Percentiles rank a stretch among this genome's conserved stretches.
Conservation (phyloP, 2,329 filamentous ascomycete species). For the Trichoderma asperellum region DNA sequence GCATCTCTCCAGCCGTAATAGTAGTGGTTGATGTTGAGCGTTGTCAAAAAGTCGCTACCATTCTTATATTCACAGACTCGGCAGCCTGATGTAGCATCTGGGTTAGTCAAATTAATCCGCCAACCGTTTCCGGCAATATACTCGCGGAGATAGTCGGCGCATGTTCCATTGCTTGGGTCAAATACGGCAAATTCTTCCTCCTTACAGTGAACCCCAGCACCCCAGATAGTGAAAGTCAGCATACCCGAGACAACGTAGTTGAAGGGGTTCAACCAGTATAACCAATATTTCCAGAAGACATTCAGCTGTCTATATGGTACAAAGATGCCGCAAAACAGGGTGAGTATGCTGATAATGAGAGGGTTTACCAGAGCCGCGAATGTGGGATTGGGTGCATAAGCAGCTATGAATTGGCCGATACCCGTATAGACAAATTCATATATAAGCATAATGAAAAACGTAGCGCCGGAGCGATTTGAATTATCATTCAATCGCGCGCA, state of each 20-base stretch:
- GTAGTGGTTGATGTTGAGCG: constrained; percentile 63
- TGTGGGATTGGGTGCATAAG: constrained; percentile 64
- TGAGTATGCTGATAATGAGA: constrained; percentile 59
- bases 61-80: constrained; percentile 62
- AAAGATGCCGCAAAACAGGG: constrained; percentile 75
- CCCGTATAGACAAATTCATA: constrained; percentile 65
- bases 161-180: constrained; percentile 57
- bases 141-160: constrained; percentile 57
- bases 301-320: constrained; percentile 68
- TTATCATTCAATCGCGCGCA: constrained; percentile 54
- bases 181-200: constrained; percentile 56
- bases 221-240: constrained; percentile 57
- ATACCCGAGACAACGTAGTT: constrained; percentile 63
- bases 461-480: constrained; percentile 53
- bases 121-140: constrained; percentile 55
- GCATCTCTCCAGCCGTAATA: constrained; percentile 70
- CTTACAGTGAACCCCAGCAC: constrained; percentile 50
- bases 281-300: constrained; percentile 69
- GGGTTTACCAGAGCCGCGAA: constrained; percentile 63
- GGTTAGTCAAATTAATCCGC: constrained; percentile 59
- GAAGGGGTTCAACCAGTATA: constrained; percentile 65
- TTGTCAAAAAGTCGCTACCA: constrained; percentile 64
- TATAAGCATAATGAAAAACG: constrained; percentile 59
- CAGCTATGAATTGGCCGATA: constrained; percentile 65
- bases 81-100: constrained; percentile 59